Evolutionary conservation across 345 rosid genomes (phyloP).

Genomic region (Populus euphratica): DNA sequence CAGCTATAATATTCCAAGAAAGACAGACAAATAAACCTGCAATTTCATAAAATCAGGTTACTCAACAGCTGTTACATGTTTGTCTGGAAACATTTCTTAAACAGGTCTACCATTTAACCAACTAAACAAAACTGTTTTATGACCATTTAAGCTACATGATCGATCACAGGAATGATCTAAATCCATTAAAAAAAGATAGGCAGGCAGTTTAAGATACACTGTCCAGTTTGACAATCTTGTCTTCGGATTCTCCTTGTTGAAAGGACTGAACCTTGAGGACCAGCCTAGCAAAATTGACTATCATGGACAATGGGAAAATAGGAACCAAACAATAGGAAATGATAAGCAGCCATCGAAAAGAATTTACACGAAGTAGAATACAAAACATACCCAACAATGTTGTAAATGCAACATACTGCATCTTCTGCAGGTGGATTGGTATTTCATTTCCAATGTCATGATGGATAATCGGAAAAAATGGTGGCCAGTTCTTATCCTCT

Average conservation of each 20-base stretch:
- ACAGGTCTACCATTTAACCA: neutral
- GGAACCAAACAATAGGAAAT: neutral
- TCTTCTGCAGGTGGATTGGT: constrained; percentile 83
- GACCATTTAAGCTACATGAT: neutral
- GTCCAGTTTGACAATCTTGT: neutral
- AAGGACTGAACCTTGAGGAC: neutral
- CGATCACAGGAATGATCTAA: neutral
- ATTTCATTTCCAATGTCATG: constrained; percentile 91
- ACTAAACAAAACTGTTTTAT: neutral
- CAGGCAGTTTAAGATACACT: neutral
- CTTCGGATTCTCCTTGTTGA: neutral
- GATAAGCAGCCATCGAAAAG: neutral
- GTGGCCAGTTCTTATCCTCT: constrained; percentile 97
- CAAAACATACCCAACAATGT: constrained; percentile 69
- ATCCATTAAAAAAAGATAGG: neutral
- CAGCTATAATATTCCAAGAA: constrained; percentile 82
- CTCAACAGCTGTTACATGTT: neutral
- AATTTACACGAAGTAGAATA: neutral
- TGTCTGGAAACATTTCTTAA: neutral
- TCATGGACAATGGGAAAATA: neutral
- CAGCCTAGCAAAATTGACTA: neutral
- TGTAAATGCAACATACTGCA: constrained; percentile 86
- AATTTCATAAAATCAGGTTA: constrained; percentile 14
- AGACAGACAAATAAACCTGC: constrained; percentile 81
- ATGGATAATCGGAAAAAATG: constrained; percentile 86